These are phyloP conservation scores for Beauveria medogensis DNA, from an alignment of 2,329 filamentous ascomycete species.

Conservation along the genomic window DNA sequence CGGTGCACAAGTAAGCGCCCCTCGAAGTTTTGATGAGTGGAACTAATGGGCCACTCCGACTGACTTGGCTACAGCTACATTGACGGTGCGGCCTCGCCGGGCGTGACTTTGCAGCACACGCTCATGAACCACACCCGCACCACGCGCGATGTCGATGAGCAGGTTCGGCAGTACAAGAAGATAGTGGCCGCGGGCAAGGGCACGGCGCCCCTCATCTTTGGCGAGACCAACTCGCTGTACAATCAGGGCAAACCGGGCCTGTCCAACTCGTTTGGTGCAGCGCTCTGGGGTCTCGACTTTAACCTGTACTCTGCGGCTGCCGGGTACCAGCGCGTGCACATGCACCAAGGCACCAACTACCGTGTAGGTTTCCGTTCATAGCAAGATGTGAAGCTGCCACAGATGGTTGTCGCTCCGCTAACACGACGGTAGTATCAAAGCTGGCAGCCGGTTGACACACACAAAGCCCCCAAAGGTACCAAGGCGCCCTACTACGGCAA, in stretches of 20 bases:
- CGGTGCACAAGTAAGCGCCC: slow-evolving; percentile 42
- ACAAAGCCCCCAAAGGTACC: slow-evolving; percentile 42
- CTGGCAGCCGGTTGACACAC: slow-evolving; percentile 52
- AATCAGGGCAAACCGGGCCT: slow-evolving; percentile 53
- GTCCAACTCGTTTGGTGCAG: slow-evolving; percentile 57
- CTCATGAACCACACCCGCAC: slow-evolving; percentile 55
- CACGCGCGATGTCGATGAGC: slow-evolving; percentile 36
- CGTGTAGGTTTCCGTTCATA: slow-evolving; percentile 25
- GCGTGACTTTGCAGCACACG: slow-evolving; percentile 52
- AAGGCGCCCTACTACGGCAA: slow-evolving; percentile 59
- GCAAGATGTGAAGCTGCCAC: too few relatives aligned
- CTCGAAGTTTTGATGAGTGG: too few relatives aligned
- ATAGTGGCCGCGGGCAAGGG: slow-evolving; percentile 21
- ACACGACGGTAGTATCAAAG: slow-evolving; percentile 34
- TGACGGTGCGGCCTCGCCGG: slow-evolving; percentile 44
- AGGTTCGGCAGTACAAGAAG: slow-evolving; percentile 36
- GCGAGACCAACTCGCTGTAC: slow-evolving; percentile 56
- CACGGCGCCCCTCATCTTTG: slow-evolving; percentile 25
- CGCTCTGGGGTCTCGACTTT: slow-evolving; percentile 58
- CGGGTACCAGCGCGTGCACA: slow-evolving; percentile 49
- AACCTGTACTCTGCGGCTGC: slow-evolving; percentile 48
- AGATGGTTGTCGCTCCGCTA: neutral
- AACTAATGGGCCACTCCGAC: neutral
- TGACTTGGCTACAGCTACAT: slow-evolving; percentile 45
- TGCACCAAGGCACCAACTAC: slow-evolving; percentile 58